Evolutionary conservation across 23 red algal species (phyloP), one percentile per base, ranked within the genome.

Genomic region (Cyanidium caldarium): DNA sequence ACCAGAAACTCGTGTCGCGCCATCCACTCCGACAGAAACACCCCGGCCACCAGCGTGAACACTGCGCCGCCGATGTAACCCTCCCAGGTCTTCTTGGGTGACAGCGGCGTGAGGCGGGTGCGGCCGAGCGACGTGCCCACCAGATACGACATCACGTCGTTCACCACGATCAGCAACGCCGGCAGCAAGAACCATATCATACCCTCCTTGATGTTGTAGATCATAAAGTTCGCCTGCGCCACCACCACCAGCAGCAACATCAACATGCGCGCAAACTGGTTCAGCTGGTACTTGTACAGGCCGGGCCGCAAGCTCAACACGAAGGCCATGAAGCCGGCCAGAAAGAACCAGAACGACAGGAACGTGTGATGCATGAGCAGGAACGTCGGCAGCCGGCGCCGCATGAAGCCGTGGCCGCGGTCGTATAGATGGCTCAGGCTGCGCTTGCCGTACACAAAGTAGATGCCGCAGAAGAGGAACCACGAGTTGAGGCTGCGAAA

Each of bases 51-150:
- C 72, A 88, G 72, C 17, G 92, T 98, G 16, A 80, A 82, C 34
- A 86, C 66, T 20, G 72, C 92, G 26, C 84, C 92, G 13, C 85
- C 84, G 70, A 98, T 98, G 40, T 84, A 89, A 3, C 92, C 92
- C 67, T 98, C 92, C 92, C 83, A 88, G 17, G 92, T 98, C 79
- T 98, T 98, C 44, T 98, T 98, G 14, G 92, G 92, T 3, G 78
- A 84, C 42, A 98, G 70, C 0, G 68, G 35, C 30, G 81, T 86
- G 34, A 98, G 66, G 37, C 75, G 69, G 41, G 75, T 77, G 13
- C 72, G 68, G 15, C 92, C 92, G 68, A 98, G 85, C 16, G 79
- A 42, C 20, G 78, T 79, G n/a, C 92, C 92, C 28, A 86, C 72
- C 46, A 87, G 77, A 65, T 98, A 98, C 30, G 84, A 80, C 39